Evolutionary conservation across 2,329 filamentous ascomycete species (phyloP), one percentile per base, ranked within the genome.

Genomic region (Talaromyces sp.): DNA sequence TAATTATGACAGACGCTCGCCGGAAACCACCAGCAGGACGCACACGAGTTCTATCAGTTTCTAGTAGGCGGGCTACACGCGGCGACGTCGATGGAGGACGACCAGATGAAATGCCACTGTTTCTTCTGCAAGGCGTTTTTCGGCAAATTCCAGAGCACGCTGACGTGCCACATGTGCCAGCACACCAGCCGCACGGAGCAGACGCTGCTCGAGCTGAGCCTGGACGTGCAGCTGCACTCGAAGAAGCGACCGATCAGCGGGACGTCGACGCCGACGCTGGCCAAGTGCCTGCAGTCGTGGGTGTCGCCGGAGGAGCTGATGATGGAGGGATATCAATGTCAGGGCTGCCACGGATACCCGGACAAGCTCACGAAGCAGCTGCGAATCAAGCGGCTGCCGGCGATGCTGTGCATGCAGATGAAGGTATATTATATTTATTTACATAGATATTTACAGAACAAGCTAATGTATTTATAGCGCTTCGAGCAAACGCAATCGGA

Each of bases 31-130:
- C 93, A 98, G 76, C 93, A 98, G 78, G 93, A 98, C 72, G 93
- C 93, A 0, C 93, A 98, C 72, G 93, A 98, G 73, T 98, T 96
- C 77, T 96, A 97, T 75, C 92, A 96, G 72, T 97, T 96, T 71
- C 84, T 98, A 36, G 89, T 96, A 39, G 93, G 97, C 77, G 91
- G 95, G 69, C 82, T 99, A 17, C 88, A 90, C 65, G 84, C 84
- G 44, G 88, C 87, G 70, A 51, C 60, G 2, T 62, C 60, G 4
- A 52, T 55, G n/a, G 84, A 80, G 67, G 70, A 74, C 49, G 71
- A 73, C 19, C 74, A 75, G 57, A 42, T 62, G 30, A 77, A 71
- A 67, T 98, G 95, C 80, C 85, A 88, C 62, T 99, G 93, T 75
- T 91, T 98, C 69, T 89, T 98, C 67, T 95, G 98, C 73, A 90